Base-by-base conservation (phyloP, 2,329 filamentous ascomycete species). In the Amesomyces nigricolor region DNA sequence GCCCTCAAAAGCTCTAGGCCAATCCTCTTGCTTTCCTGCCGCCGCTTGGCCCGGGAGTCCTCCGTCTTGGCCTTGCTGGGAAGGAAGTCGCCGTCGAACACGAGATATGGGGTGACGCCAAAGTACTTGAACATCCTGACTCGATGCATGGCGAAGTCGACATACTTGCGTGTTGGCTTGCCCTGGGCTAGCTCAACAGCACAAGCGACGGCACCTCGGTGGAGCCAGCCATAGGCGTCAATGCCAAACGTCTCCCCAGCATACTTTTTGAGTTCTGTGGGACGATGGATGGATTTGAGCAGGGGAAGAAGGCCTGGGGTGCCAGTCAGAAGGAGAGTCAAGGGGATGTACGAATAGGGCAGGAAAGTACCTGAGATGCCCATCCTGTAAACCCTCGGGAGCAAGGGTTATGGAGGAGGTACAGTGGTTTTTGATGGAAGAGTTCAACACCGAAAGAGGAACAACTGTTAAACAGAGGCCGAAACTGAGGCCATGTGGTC, bases 201-300 rank as follows among this genome's bases (percentile, higher is more conserved):
- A 75, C 92, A 97, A 48, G 89, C 82, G 62, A 95, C 86, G 46
- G 91, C 91, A 52, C 91, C 95, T 63, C 94, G 87, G 72, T 99
- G 94, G 53, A 99, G 84, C 94, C 95, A 99, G 69, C 92, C 94
- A 78, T 99, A 99, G 55, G 88, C 92, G 71, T 99, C 94, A 37
- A 99, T 86, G n/a, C 88, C 95, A 46, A 99, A 80, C 1, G 88
- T 95, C 72, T 95, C 86, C 50, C 92, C 94, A 11, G 81, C 75
- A 71, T 88, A 96, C 66, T 91, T 91, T 69, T 91, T 95, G 58
- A 99, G 78, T 64, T 89, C 88, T 49, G 83, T 88, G 67, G 88
- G 88, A 67, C 88, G 91, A 58, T 99, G 94, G 53, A 99, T 97
- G 45, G 94, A 97, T 73, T 97, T 97, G 58, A 99, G 83, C 58